Base-by-base conservation (phyloP, 768 basidiomycete genomes). In the Hemileccinum impolitum region DNA sequence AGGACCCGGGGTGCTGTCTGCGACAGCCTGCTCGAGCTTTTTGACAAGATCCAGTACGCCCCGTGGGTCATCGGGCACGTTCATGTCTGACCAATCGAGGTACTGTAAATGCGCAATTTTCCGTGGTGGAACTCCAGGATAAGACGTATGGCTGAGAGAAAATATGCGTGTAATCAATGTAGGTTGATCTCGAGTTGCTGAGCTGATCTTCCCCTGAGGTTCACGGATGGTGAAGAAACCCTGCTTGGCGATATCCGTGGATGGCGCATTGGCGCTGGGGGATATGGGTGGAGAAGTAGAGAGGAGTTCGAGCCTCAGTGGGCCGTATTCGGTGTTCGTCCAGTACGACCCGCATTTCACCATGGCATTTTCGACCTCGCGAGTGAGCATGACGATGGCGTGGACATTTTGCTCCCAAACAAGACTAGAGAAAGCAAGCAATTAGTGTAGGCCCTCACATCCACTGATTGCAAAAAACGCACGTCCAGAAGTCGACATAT, bases 371-470 rank as follows among this genome's bases (percentile, higher is more conserved):
- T 98, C 95, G 48, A 88, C 76, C 62, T 95, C 90, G 50, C 87
- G 85, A 4, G 95, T 97, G 48, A 98, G 81, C 95, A 97, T 98
- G 53, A 96, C 88, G 55, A 98, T 92, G 43, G 96, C 90, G 54
- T 88, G 86, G 0, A 96, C 89, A 56, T 90, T 87, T 67, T 97
- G 94, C 62, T 97, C 91, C 88, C 93, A 95, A 45, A 87, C 84
- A 14, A 97, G 76, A 28, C 90, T 91, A 43, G 36, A 34, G 23
- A 12, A 31, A 48, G 37, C 11, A 42, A 44, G 19, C 6, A 12
- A 21, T 64, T 42, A 64, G 53, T 6, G 11, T 28, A 19, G 1
- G 19, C 15, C 41, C 18, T 36, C 32, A 7, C 15, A 36, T 21
- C 18, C 37, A 12, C 25, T 41, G 12, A n/a, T 25, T 14, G 34